These are phyloP conservation scores for Tricholoma terreum DNA, from an alignment of 768 basidiomycete genomes.

Conservation along the genomic window DNA sequence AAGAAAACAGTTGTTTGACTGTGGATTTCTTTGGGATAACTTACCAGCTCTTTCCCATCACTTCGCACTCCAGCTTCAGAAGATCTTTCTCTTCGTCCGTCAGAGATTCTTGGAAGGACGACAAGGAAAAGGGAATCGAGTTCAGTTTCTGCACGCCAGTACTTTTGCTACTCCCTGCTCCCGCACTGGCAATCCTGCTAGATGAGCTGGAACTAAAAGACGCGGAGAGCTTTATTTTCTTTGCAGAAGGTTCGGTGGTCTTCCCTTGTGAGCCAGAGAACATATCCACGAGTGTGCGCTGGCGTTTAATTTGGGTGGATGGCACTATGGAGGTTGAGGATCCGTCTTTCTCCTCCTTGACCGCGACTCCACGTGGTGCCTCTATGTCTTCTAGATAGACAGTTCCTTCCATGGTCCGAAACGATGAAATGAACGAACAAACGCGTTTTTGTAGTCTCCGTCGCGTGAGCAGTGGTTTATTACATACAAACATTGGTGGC, in stretches of 20 bases:
- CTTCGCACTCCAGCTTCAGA: constrained; percentile 65
- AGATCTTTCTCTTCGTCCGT: constrained; percentile 56
- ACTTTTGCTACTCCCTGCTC: background rate
- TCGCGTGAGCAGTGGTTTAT: constrained; percentile 4
- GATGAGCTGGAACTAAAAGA: constrained; percentile 19
- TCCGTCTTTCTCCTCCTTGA: constrained; percentile 8
- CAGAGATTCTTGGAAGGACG: constrained; percentile 49
- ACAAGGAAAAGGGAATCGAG: constrained; percentile 65
- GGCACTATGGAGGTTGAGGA: constrained; percentile 2
- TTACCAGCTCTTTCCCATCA: constrained; percentile 73
- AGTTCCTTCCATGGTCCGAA: constrained; percentile 10
- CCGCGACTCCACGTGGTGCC: constrained; percentile 3
- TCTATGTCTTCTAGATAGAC: constrained; percentile 50
- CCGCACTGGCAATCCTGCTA: constrained; percentile 9
- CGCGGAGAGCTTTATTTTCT: constrained; percentile 44
- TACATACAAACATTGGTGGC: constrained; percentile 8
- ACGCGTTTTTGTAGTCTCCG: constrained; percentile 9
- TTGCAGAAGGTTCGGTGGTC: constrained; percentile 33
- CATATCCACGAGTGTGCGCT: constrained; percentile 68
- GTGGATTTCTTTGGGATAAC: constrained; percentile 14
- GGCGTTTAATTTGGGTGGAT: constrained; percentile 40
- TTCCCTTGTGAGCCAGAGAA: constrained; percentile 36
- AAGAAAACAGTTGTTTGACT: background rate
- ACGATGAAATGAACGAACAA: constrained; percentile 7
- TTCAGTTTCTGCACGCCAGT: constrained; percentile 43